A percentile compares a stretch with the other conserved stretches of the same genome.
Evolutionary conservation across 1,284 basidiomycete genomes (phyloP).

Genomic region (Boletus calvinii): DNA sequence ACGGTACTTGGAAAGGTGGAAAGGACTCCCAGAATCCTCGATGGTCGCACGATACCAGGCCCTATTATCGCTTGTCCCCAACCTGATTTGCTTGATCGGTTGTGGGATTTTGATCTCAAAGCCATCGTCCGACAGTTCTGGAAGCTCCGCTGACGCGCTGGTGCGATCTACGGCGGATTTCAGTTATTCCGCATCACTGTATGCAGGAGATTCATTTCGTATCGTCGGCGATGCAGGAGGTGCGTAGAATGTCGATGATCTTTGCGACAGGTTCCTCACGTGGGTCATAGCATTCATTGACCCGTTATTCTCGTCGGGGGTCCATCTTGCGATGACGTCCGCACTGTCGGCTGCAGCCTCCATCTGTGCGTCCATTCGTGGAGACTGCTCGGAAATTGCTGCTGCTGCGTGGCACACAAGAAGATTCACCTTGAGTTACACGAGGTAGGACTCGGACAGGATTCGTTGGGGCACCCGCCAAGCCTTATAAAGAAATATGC

Average conservation of each 20-base stretch:
- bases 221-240: slow-evolving; percentile 75
- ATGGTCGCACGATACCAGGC: slow-evolving; percentile 32
- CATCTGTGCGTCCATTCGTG: slow-evolving; percentile 51
- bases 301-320: slow-evolving; percentile 62
- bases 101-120: slow-evolving; percentile 43
- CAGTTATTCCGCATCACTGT: slow-evolving; percentile 64
- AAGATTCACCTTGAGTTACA: slow-evolving; percentile 54
- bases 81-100: slow-evolving; percentile 51
- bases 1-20: slow-evolving; percentile 41
- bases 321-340: slow-evolving; percentile 60
- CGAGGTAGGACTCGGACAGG: slow-evolving; percentile 42
- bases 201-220: slow-evolving; percentile 59
- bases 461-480: not conserved
- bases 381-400: slow-evolving; percentile 47
- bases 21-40: slow-evolving; percentile 41
- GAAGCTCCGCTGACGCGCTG: slow-evolving; percentile 14
- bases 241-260: slow-evolving; percentile 22
- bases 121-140: slow-evolving; percentile 12
- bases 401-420: slow-evolving; percentile 50
- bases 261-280: slow-evolving; percentile 1
- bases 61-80: slow-evolving; percentile 45
- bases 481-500: not conserved
- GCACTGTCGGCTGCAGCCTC: slow-evolving; percentile 55
- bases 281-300: slow-evolving; percentile 56
- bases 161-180: slow-evolving; percentile 59